Percentiles rank a stretch among this genome's conserved stretches.
phyloP scores from a whole-genome alignment of 306 rosid species.

The Adenanthera pavonina region DNA sequence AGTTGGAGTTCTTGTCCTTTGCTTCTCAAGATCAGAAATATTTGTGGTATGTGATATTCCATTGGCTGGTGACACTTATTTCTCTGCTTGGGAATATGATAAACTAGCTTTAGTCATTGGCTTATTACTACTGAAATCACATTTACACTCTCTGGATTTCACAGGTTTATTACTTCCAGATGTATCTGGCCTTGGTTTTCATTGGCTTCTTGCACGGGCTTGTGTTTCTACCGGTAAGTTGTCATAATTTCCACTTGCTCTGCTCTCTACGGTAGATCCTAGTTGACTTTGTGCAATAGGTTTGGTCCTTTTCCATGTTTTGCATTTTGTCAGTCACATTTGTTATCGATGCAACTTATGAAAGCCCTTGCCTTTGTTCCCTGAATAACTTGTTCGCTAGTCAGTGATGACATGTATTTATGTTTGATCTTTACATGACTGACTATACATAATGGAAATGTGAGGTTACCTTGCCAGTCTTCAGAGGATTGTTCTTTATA shows the following conservation, averaged over 20 bases:
- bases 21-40: constrained; percentile 87
- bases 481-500: neutral
- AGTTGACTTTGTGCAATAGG: neutral
- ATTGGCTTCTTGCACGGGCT: constrained; percentile 98
- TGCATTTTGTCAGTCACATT: constrained; percentile 30
- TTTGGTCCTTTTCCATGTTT: constrained; percentile 18
- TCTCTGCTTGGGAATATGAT: constrained; percentile 20
- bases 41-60: constrained; percentile 76
- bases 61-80: constrained; percentile 31
- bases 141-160: constrained; percentile 31
- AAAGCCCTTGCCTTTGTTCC: constrained; percentile 1
- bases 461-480: neutral
- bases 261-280: constrained; percentile 23
- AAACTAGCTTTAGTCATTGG: constrained; percentile 27
- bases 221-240: constrained; percentile 89
- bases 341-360: neutral
- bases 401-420: neutral
- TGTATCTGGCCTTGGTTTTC: constrained; percentile 92
- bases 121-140: neutral
- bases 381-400: constrained; percentile 2
- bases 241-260: constrained; percentile 30
- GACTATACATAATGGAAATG: neutral
- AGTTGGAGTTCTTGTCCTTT: constrained; percentile 91
- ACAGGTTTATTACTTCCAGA: constrained; percentile 96
- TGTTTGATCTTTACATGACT: neutral